Evolutionary conservation across 177 flowering plant species (phyloP), one percentile per base, ranked within the genome.

Genomic region (Vitis hybrid): DNA sequence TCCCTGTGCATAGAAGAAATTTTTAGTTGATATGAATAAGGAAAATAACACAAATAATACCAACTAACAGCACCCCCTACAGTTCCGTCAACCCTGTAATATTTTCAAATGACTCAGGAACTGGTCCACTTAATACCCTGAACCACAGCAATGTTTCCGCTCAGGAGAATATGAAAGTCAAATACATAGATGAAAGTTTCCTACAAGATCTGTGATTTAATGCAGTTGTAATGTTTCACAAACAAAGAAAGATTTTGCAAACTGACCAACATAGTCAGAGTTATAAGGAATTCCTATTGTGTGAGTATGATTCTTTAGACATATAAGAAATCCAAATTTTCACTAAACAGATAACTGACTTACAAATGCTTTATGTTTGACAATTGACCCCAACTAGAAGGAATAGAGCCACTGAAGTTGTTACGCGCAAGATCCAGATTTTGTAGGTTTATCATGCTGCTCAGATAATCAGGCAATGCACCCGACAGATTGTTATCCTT

Each of bases 401-500:
- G 97, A 66, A 94, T 80, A 26, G 87, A 70, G 18, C 97, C 97
- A 74, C 52, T 77, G 74, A 94, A 89, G 58, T 76, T 81, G 73
- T 94, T 94, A 61, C 82, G 78, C n/a, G 86, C 88, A 63, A 94
- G 88, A 82, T 92, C 87, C 71, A 94, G 83, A 78, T 74, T 82
- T 71, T 90, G 83, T 49, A 94, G 75, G 15, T 79, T 60, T 50
- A 57, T 69, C 91, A 94, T 70, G 66, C 70, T 80, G 57, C 91
- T 82, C 57, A 94, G 79, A 65, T 73, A 90, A 81, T 88, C 96
- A 52, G 97, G 97, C 62, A 94, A 80, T 9, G 59, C 57, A 63
- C 99, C 97, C n/a, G 87, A 84, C 10, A 94, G 77, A 51, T 88
- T 73, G 74, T 94, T 94, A 78, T 90, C 74, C 72, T 92, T 91